These are phyloP conservation scores for Glycine tomentella DNA, from an alignment of 306 rosid genomes.

Conservation along the genomic window DNA sequence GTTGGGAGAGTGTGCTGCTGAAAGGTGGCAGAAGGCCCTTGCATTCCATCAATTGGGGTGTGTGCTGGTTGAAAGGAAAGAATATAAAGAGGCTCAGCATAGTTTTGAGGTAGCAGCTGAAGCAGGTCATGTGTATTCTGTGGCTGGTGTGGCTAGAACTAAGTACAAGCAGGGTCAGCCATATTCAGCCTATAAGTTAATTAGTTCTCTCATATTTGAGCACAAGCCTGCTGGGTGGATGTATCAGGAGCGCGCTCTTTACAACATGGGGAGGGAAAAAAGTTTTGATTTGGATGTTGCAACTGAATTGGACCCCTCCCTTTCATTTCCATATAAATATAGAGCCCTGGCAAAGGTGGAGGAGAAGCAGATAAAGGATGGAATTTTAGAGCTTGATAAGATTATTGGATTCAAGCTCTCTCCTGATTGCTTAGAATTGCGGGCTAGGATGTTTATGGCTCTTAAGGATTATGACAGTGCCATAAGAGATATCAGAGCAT, in stretches of 20 bases:
- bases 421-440: slow-evolving; percentile 71
- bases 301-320: slow-evolving; percentile 72
- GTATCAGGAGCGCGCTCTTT: slow-evolving; percentile 79
- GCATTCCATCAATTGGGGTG: slow-evolving; percentile 75
- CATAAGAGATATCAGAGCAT: slow-evolving; percentile 65
- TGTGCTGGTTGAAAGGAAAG: slow-evolving; percentile 69
- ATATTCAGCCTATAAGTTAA: slow-evolving; percentile 66
- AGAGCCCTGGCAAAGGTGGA: slow-evolving; percentile 63
- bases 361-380: slow-evolving; percentile 67
- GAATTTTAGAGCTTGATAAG: slow-evolving; percentile 67
- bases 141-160: slow-evolving; percentile 73
- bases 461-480: slow-evolving; percentile 69
- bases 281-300: slow-evolving; percentile 69
- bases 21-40: slow-evolving; percentile 75
- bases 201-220: slow-evolving; percentile 68
- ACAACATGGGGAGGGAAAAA: slow-evolving; percentile 69
- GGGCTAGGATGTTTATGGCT: slow-evolving; percentile 71
- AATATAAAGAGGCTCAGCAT: slow-evolving; percentile 55
- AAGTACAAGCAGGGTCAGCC: slow-evolving; percentile 71
- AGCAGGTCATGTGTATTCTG: slow-evolving; percentile 72
- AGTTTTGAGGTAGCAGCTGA: slow-evolving; percentile 69
- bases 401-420: slow-evolving; percentile 70
- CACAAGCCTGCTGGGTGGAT: slow-evolving; percentile 80
- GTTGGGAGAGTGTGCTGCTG: slow-evolving; percentile 58
- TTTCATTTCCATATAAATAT: slow-evolving; percentile 67